phyloP scores from a whole-genome alignment of 768 basidiomycete genomes.

The Hortiboletus campestris region DNA sequence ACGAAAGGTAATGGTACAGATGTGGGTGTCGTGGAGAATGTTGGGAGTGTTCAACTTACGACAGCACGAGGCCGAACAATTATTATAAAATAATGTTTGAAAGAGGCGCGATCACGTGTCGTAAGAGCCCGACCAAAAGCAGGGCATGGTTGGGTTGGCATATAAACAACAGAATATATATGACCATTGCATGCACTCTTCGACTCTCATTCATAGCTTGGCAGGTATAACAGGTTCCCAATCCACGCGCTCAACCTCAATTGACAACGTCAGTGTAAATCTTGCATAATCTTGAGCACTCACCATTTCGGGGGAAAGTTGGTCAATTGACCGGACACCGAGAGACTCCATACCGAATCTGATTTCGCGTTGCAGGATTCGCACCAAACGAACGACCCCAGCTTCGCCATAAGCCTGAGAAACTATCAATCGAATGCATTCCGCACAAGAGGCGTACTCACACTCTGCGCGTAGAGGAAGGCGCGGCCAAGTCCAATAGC shows the following conservation, averaged over 20 bases:
- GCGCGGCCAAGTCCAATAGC: slow-evolving; percentile 85
- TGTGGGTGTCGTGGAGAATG: not conserved
- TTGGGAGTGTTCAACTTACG: slow-evolving; percentile 2
- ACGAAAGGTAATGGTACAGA: not conserved
- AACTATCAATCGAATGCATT: slow-evolving; percentile 3
- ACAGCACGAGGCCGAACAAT: slow-evolving; percentile 10
- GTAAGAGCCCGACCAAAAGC: not conserved
- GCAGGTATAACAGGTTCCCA: slow-evolving; percentile 49
- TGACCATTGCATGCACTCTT: not conserved
- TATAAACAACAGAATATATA: not conserved
- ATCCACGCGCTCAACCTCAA: slow-evolving; percentile 60
- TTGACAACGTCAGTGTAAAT: slow-evolving; percentile 1
- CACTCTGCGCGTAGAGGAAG: slow-evolving; percentile 85
- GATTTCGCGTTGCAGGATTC: slow-evolving; percentile 77
- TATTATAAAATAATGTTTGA: not conserved
- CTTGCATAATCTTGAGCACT: slow-evolving; percentile 12
- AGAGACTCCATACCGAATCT: slow-evolving; percentile 70
- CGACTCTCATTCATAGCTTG: slow-evolving; percentile 30
- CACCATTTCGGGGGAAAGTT: slow-evolving; percentile 77
- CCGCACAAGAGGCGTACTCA: slow-evolving; percentile 33
- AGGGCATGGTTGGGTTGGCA: not conserved
- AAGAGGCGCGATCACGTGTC: slow-evolving; percentile 20
- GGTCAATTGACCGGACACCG: slow-evolving; percentile 62
- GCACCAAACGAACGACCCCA: slow-evolving; percentile 63
- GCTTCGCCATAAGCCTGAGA: slow-evolving; percentile 69